A percentile compares a stretch with the other conserved stretches of the same genome.
Evolutionary conservation across 306 rosid genomes (phyloP).

Genomic region (Trifolium repens): DNA sequence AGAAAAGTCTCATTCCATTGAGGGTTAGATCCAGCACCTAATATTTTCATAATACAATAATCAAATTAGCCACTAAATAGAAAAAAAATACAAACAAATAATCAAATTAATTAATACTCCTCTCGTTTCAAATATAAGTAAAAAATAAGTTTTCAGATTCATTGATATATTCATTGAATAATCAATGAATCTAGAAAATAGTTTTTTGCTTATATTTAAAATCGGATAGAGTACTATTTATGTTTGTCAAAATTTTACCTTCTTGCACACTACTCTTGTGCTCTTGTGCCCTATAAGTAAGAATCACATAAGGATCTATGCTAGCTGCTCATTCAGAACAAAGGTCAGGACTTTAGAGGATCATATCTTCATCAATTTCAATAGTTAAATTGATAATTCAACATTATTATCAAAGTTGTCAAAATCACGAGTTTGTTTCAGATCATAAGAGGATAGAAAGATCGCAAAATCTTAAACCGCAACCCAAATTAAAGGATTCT

Average conservation of each 20-base stretch:
- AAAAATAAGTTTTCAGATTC: too few species aligned
- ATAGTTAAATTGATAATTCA: neutral
- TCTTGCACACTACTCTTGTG: conserved; percentile 51
- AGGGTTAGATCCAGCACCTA: conserved; percentile 53
- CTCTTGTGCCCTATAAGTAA: conserved; percentile 47
- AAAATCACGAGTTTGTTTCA: too few species aligned
- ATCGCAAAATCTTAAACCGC: too few species aligned
- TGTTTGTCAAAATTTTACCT: conserved; percentile 33
- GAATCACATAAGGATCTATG: conserved; percentile 57
- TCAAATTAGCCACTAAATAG: neutral
- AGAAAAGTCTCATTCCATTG: conserved; percentile 58
- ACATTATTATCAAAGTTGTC: neutral
- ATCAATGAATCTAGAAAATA: too few species aligned
- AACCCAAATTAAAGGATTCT: too few species aligned
- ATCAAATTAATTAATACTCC: neutral
- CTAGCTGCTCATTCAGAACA: conserved; percentile 41
- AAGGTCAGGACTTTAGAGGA: conserved; percentile 10
- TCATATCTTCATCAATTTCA: conserved; percentile 2
- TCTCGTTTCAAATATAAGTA: too few species aligned
- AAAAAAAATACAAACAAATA: neutral
- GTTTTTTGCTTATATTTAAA: too few species aligned
- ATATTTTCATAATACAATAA: conserved; percentile 6
- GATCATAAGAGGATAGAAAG: too few species aligned
- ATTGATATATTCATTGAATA: too few species aligned
- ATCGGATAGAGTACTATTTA: neutral